A percentile compares a stretch with the other conserved stretches of the same genome.
phyloP scores from a whole-genome alignment of 129 eudicot species.

The Lactuca sativa region DNA sequence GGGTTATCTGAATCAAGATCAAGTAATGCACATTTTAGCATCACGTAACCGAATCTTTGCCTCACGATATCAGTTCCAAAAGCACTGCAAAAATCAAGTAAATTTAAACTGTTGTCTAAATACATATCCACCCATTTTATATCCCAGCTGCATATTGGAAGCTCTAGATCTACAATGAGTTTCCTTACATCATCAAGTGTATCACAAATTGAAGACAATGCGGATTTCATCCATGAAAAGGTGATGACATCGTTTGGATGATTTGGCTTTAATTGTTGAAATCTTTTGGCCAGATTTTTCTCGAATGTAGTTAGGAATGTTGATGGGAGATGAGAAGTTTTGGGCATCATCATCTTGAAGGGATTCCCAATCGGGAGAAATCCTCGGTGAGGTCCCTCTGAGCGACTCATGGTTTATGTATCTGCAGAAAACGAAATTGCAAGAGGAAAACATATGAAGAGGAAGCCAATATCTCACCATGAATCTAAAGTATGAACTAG shows the following conservation, averaged over 20 bases:
- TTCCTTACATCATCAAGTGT: conserved; percentile 71
- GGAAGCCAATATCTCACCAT: not conserved
- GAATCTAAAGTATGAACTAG: too few species aligned
- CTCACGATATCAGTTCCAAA: conserved; percentile 70
- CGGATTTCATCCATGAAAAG: conserved; percentile 80
- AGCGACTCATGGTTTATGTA: conserved; percentile 61
- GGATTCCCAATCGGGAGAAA: conserved; percentile 81
- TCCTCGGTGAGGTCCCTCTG: conserved; percentile 78
- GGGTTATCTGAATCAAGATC: conserved; percentile 49
- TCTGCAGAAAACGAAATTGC: conserved; percentile 39
- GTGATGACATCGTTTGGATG: conserved; percentile 49
- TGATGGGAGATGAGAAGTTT: conserved; percentile 68
- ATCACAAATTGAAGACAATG: conserved; percentile 60
- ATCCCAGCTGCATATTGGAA: conserved; percentile 91
- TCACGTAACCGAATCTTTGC: conserved; percentile 75
- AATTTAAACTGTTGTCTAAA: conserved; percentile 70
- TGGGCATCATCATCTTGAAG: conserved; percentile 67
- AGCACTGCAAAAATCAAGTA: conserved; percentile 89
- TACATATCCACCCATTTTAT: conserved; percentile 93
- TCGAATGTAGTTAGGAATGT: conserved; percentile 56
- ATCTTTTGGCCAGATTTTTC: conserved; percentile 52
- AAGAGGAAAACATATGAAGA: conserved; percentile 11
- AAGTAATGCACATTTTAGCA: conserved; percentile 54
- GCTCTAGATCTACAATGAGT: conserved; percentile 76
- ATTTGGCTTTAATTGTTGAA: conserved; percentile 60